A percentile compares a stretch with the other conserved stretches of the same genome.
phyloP scores from a whole-genome alignment of 2,329 filamentous ascomycete genomes.

The Botrytis porri region DNA sequence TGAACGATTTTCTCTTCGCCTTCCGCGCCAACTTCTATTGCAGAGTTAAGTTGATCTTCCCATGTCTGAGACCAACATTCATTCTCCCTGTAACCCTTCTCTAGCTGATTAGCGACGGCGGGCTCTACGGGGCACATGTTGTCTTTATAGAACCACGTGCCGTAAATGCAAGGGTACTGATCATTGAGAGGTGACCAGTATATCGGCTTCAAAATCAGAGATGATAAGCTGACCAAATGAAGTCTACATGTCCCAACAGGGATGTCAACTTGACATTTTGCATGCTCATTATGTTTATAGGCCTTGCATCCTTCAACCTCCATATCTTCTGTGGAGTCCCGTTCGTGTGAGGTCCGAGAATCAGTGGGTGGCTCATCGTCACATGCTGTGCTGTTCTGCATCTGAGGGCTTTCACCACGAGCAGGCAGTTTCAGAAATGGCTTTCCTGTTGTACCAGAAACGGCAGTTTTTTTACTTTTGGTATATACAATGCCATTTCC shows the following conservation, averaged over 20 bases:
- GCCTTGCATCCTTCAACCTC: slow-evolving; percentile 33
- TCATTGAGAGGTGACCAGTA: slow-evolving; percentile 97
- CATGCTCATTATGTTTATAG: slow-evolving; percentile 31
- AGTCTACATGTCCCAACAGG: slow-evolving; percentile 87
- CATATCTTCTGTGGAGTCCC: slow-evolving; percentile 26
- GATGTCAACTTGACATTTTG: slow-evolving; percentile 51
- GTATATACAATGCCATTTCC: not conserved
- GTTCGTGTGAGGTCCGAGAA: slow-evolving; percentile 20
- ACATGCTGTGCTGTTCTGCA: not conserved
- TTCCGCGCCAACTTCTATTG: slow-evolving; percentile 80
- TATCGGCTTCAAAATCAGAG: slow-evolving; percentile 87
- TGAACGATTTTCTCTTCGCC: slow-evolving; percentile 91
- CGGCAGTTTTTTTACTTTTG: slow-evolving; percentile 17
- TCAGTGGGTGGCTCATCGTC: not conserved
- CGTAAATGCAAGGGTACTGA: slow-evolving; percentile 74
- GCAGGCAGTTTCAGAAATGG: slow-evolving; percentile 47
- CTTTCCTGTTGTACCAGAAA: slow-evolving; percentile 45
- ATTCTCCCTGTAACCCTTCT: slow-evolving; percentile 84
- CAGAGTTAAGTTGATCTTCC: slow-evolving; percentile 85
- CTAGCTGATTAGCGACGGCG: slow-evolving; percentile 83
- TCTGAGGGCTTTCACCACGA: slow-evolving; percentile 19
- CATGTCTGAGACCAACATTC: slow-evolving; percentile 90
- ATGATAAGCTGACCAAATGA: slow-evolving; percentile 81
- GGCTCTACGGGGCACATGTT: slow-evolving; percentile 89
- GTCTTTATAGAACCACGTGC: slow-evolving; percentile 97